Base-by-base conservation (phyloP, 257 asterid genomes). In the Solanum sejunctum region DNA sequence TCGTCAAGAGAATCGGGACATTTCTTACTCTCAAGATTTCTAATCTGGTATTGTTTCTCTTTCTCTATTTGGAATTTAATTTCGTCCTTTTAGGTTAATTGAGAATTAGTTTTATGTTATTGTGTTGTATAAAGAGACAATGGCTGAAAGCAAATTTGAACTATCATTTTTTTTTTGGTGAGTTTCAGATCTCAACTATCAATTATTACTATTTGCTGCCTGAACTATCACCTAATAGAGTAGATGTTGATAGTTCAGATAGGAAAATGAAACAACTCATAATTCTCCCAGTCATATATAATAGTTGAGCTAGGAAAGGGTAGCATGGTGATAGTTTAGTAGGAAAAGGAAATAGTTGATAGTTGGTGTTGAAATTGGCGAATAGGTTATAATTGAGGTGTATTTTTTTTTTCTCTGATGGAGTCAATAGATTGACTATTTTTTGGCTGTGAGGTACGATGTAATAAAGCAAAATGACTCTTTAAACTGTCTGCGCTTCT, bases 1-100 rank as follows among this genome's bases (percentile, higher is more conserved):
- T 96, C 89, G 85, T 93, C 89, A 96, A 93, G 93, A 94, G 98
- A 70, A 85, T 92, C 54, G 97, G 97, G 85, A 89, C 92, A 83
- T 91, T 93, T 83, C 89, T 93, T 85, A 85, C 98, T 47, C 58
- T 92, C 89, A 95, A 91, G 92, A 77, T 95, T 77, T 91, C 98
- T 83, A 89, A 85, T 90, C 89, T 95, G 99, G 93, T 36, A 75
- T 61, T 73, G 47, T 52, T 84, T 73, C 86, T 84, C 78, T 60
- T 63, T 52, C 82, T 84, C 81, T 60, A 11, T 58, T 9, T 82
- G 60, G 21, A 36, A 54, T 43, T 60, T 52, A 61, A 4, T 18
- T 61, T 81, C 15, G 15, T 1, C 6, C 10, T 16, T 72, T 45
- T n/a, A 12, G 49, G 15, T n/a, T 47, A 72, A 73, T 73, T 21